These are phyloP conservation scores for Sarcodon aspratus DNA, from an alignment of 768 basidiomycete genomes.

Conservation along the genomic window DNA sequence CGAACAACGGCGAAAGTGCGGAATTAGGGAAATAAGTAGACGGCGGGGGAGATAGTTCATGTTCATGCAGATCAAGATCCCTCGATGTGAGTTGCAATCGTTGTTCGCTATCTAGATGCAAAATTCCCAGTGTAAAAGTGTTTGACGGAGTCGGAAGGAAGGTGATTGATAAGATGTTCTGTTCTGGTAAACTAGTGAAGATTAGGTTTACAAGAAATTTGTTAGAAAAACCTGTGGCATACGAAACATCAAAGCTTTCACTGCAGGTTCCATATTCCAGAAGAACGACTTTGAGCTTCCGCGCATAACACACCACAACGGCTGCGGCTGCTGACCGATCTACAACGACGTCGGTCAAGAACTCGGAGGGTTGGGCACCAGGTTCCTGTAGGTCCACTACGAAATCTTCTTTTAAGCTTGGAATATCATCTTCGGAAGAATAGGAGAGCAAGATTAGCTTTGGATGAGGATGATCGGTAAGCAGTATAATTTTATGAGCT, in stretches of 20 bases:
- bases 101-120: conserved; percentile 52
- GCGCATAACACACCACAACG: conserved; percentile 54
- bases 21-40: conserved; percentile 15
- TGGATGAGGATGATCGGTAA: conserved; percentile 71
- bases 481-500: conserved; percentile 45
- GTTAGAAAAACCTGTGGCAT: conserved; percentile 15
- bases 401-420: conserved; percentile 7
- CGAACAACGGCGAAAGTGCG: conserved; percentile 5
- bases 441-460: conserved; percentile 56
- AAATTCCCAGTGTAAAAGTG: conserved; percentile 47
- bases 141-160: conserved; percentile 36
- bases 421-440: conserved; percentile 19
- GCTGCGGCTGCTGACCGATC: conserved; percentile 50
- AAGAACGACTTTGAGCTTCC: conserved; percentile 54
- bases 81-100: conserved; percentile 55
- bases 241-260: conserved; percentile 58
- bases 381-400: conserved; percentile 43
- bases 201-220: not conserved
- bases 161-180: conserved; percentile 55
- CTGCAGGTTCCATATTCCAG: conserved; percentile 43
- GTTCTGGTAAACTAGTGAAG: conserved; percentile 42
- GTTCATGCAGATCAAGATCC: conserved; percentile 35
- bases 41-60: conserved; percentile 37
- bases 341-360: conserved; percentile 58
- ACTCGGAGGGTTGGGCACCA: conserved; percentile 52